Conservation (phyloP, 768 basidiomycete species). For the Chalciporus pseudorubinellus region DNA sequence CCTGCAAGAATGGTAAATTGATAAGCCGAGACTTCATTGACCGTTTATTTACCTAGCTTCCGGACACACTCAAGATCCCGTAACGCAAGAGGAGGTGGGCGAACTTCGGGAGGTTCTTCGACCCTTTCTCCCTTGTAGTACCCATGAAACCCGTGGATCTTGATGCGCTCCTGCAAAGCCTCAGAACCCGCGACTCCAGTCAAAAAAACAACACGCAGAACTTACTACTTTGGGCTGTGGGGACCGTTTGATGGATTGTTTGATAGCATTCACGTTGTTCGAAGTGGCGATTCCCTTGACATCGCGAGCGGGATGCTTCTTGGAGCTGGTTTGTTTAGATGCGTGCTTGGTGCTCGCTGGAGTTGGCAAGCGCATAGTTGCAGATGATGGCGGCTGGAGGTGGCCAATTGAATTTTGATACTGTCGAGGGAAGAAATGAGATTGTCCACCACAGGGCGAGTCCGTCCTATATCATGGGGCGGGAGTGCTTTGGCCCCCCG, state of each 20-base stretch:
- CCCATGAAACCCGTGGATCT: constrained; percentile 7
- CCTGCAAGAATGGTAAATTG: constrained; percentile 30
- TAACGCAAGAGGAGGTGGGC: constrained; percentile 37
- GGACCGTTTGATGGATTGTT: constrained; percentile 10
- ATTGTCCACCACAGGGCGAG: background rate
- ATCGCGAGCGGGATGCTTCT: constrained; percentile 16
- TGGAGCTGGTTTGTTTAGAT: constrained; percentile 1
- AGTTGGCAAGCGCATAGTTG: constrained; percentile 18
- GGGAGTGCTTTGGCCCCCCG: background rate
- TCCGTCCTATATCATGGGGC: background rate
- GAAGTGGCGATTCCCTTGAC: constrained; percentile 1
- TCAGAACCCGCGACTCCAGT: background rate
- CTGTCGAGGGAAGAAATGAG: background rate
- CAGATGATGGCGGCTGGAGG: background rate
- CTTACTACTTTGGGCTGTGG: background rate
- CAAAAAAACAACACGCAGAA: background rate
- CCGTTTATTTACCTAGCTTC: constrained; percentile 34
- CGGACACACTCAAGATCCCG: constrained; percentile 43
- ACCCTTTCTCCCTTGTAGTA: constrained; percentile 13
- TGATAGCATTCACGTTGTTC: constrained; percentile 7
- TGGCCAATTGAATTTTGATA: background rate
- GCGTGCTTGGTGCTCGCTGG: constrained; percentile 6
- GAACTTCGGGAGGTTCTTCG: constrained; percentile 32
- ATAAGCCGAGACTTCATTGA: background rate
- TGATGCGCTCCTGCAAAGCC: constrained; percentile 16